Evolutionary conservation across 164 flowering plant species (phyloP), one percentile per base, ranked within the genome.

Genomic region (Warburgia ugandensis): DNA sequence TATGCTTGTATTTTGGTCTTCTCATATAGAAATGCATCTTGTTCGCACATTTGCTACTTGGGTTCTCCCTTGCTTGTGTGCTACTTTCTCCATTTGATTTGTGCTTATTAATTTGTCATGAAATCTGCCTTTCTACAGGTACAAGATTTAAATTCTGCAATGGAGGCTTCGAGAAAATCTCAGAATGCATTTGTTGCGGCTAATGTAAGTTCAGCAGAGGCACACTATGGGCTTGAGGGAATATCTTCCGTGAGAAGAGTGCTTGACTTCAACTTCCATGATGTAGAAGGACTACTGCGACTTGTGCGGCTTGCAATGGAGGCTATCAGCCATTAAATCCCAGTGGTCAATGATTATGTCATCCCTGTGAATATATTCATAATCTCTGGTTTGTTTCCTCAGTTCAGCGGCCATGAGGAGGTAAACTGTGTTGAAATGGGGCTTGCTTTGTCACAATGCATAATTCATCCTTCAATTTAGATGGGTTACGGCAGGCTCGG

Each of bases 191-290:
- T 78, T 65, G 65, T 68, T 42, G 77, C 77, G 52, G 86, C 84
- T 50, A 73, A 54, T 61, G 54, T 29, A 40, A 55, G 47, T 44
- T 25, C 59, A 27, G 71, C 55, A 59, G 78, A 65, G 39, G 45
- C 70, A 55, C 74, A 51, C 29, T 52, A 61, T 41, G 71, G 47
- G 11, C 32, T n/a, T 20, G 78, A 82, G 31, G 67, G 50, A 33
- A 67, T 77, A 27, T 22, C 64, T 56, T 60, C 74, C 51, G 68
- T 80, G 35, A 80, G 62, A 49, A 77, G 59, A 53, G 97, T 70
- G n/a, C 52, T 86, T 56, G 94, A 90, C 61, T 82, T 77, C 71
- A 76, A 72, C 67, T 84, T 78, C 73, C 88, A 90, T 54, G 86
- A 90, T 57, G 69, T 86, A 12, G 80, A 72, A 21, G 79, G 69